phyloP scores from a whole-genome alignment of 2,329 filamentous ascomycete species.

The Nannizziopsis arthrosporioides region DNA sequence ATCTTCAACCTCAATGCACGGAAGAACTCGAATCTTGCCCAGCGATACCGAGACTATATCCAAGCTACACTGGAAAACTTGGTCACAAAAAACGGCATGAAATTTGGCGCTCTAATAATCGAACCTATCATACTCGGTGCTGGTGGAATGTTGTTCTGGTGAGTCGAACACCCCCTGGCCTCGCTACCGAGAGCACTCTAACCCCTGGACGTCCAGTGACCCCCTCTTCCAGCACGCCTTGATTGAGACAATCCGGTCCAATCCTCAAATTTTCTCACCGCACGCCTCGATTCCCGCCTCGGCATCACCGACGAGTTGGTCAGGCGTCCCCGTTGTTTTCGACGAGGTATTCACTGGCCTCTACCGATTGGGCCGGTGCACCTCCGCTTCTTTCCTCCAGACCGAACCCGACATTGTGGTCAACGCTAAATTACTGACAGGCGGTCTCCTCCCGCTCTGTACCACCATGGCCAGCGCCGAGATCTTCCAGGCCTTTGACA shows the following conservation, averaged over 20 bases:
- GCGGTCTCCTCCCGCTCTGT: conserved; percentile 65
- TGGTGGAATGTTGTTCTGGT: conserved; percentile 73
- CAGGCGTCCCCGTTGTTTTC: conserved; percentile 64
- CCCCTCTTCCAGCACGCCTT: conserved; percentile 68
- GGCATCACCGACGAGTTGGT: conserved; percentile 41
- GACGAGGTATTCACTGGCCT: conserved; percentile 83
- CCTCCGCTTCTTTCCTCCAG: conserved; percentile 56
- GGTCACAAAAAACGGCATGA: conserved; percentile 45
- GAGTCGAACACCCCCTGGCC: conserved; percentile 25
- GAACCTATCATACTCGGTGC: conserved; percentile 73
- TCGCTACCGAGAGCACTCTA: neutral
- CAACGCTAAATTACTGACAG: conserved; percentile 74
- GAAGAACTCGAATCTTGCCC: conserved; percentile 34
- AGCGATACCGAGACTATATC: conserved; percentile 52
- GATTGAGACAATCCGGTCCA: conserved; percentile 53
- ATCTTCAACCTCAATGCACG: conserved; percentile 51
- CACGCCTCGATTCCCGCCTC: conserved; percentile 14
- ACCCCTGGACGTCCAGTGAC: conserved; percentile 42
- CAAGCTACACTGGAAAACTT: conserved; percentile 42
- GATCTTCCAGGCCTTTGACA: conserved; percentile 61
- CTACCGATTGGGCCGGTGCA: conserved; percentile 65
- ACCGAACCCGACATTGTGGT: conserved; percentile 63
- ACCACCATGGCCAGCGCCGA: conserved; percentile 61
- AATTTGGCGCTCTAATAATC: conserved; percentile 66
- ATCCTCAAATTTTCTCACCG: conserved; percentile 43